Conservation (phyloP, 129 eudicot genomes). For the Tanacetum coccineum region DNA sequence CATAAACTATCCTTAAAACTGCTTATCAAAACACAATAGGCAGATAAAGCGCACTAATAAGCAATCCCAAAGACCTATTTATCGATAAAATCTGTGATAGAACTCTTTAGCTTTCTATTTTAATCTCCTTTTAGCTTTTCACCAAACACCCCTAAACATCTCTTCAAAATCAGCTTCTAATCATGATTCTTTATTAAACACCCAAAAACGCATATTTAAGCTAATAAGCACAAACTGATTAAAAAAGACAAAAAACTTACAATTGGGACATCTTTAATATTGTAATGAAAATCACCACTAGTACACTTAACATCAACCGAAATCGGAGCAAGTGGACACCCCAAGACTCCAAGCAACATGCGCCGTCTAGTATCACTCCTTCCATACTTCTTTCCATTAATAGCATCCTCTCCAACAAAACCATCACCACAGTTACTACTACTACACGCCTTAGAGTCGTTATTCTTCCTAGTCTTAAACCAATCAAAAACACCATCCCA, state of each 20-base stretch:
- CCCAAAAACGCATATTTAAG: not conserved
- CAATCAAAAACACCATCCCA: constrained; percentile 34
- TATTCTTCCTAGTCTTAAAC: constrained; percentile 41
- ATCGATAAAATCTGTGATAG: too few relatives aligned
- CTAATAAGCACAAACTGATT: not conserved
- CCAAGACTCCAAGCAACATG: constrained; percentile 64
- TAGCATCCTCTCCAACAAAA: not conserved
- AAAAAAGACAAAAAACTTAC: constrained; percentile 28
- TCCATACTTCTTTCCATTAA: not conserved
- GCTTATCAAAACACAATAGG: too few relatives aligned
- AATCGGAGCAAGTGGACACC: constrained; percentile 73
- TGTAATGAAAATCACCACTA: constrained; percentile 16
- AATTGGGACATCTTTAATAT: constrained; percentile 49
- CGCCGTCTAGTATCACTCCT: constrained; percentile 19
- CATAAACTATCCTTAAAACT: too few relatives aligned
- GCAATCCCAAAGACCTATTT: too few relatives aligned
- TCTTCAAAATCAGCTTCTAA: too few relatives aligned
- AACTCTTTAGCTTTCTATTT: too few relatives aligned
- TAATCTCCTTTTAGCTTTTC: too few relatives aligned
- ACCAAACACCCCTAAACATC: too few relatives aligned
- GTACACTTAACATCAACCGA: constrained; percentile 25
- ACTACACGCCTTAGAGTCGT: constrained; percentile 12
- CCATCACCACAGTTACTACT: constrained; percentile 4
- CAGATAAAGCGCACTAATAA: too few relatives aligned
- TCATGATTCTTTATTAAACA: too few relatives aligned